A percentile compares a stretch with the other conserved stretches of the same genome.
phyloP scores from a whole-genome alignment of 1,284 basidiomycete genomes.

The Rhodotorula sp. region DNA sequence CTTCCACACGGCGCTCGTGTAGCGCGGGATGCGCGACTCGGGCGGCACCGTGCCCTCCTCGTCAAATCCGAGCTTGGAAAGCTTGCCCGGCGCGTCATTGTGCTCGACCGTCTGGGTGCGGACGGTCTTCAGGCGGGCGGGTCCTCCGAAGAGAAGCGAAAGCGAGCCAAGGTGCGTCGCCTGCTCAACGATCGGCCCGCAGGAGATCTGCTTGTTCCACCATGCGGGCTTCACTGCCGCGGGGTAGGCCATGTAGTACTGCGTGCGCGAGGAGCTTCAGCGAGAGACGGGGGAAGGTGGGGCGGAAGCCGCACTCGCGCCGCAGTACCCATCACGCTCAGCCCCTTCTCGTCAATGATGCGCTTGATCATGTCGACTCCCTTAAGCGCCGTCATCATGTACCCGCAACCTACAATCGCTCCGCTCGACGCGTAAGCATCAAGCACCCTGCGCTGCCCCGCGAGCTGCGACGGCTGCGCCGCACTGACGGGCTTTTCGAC shows the following conservation, averaged over 20 bases:
- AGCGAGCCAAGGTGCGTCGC: conserved; percentile 49
- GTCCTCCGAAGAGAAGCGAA: conserved; percentile 55
- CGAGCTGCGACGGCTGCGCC: conserved; percentile 18
- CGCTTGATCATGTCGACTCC: conserved; percentile 96
- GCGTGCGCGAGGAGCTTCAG: not conserved
- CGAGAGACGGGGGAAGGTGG: conserved; percentile 69
- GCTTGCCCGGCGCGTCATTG: conserved; percentile 81
- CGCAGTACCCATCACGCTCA: conserved; percentile 73
- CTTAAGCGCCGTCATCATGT: conserved; percentile 86
- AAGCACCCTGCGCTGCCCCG: conserved; percentile 32
- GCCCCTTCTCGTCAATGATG: conserved; percentile 87
- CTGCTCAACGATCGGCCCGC: conserved; percentile 49
- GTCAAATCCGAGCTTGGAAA: conserved; percentile 77
- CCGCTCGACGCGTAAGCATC: conserved; percentile 25
- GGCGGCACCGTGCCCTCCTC: conserved; percentile 68
- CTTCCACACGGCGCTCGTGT: conserved; percentile 63
- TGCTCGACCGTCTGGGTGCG: conserved; percentile 81
- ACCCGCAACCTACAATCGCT: conserved; percentile 47
- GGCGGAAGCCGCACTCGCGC: conserved; percentile 49
- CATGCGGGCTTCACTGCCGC: conserved; percentile 62
- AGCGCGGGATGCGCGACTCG: conserved; percentile 63
- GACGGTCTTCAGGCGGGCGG: conserved; percentile 70
- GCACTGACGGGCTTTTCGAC: conserved; percentile 49
- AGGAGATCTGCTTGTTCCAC: conserved; percentile 87
- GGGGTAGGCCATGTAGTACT: conserved; percentile 68